Base-by-base conservation (phyloP, 2,329 filamentous ascomycete species). In the Orbilia quercus region DNA sequence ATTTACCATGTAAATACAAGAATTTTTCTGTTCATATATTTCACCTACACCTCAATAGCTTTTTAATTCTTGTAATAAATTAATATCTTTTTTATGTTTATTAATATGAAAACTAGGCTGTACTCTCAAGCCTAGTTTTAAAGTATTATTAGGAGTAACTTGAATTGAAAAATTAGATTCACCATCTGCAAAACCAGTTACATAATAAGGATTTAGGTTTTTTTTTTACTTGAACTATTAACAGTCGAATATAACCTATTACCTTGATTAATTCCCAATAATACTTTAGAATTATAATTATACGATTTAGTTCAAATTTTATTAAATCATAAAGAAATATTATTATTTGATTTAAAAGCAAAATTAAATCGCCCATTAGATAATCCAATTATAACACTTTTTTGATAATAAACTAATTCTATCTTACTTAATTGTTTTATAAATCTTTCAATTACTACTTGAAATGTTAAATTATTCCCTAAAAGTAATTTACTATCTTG, bases 1-100 rank as follows among this genome's bases (percentile, higher is more conserved):
- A 22, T 57, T 42, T 42, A 57, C 22, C 38, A 42, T 42, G 16
- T 53, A 53, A 31, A 31, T 28, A 53, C 22, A 31, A 53, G 48
- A 53, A 53, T 53, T 53, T 53, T 42, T 42, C 31, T 44, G 34
- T 57, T 57, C 18, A 44, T 42, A 57, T 55, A 57, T 42, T 42
- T 57, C 22, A 23, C 53, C 53, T n/a, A 57, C 38, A 57, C 34
- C 53, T 42, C 2, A 57, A 57, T 57, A 57, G 18, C 20, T 42
- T 57, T 57, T 57, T 42, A 57, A 23, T 25, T 42, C 18, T 42
- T 44, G 16, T 57, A 57, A 44, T 57, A 57, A 42, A 23, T 42
- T 44, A 23, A 23, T 44, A 42, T 57, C 34, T 57, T 57, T 57
- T 57, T 57, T 57, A 57, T 57, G 53, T 23, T 42, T 23, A 57